A percentile compares a stretch with the other conserved stretches of the same genome.
These are phyloP conservation scores for Xylariomycetidae sp. DNA, from an alignment of 2,329 filamentous ascomycete species.

Conservation along the genomic window DNA sequence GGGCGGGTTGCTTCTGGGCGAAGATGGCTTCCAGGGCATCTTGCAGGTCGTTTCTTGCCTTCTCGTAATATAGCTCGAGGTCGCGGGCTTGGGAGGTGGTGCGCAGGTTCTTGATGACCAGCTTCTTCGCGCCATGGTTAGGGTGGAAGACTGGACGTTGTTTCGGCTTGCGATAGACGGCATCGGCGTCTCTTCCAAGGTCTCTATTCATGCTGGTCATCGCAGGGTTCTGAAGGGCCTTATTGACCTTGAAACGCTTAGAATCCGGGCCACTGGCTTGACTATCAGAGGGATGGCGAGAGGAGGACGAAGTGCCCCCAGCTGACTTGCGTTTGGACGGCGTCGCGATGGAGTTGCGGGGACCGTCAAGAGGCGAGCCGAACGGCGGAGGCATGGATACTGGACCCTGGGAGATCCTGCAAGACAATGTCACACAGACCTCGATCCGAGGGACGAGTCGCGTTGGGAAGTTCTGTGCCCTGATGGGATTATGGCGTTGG, in stretches of 20 bases:
- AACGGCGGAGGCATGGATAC: slow-evolving; percentile 25
- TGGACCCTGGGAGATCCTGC: slow-evolving; percentile 22
- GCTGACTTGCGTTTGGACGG: slow-evolving; percentile 22
- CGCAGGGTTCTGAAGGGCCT: too few relatives aligned
- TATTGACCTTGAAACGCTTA: slow-evolving; percentile 16
- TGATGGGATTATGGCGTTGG: too few relatives aligned
- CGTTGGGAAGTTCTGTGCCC: too few relatives aligned
- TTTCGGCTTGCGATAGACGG: slow-evolving; percentile 46
- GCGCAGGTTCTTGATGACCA: slow-evolving; percentile 90
- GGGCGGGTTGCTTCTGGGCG: slow-evolving; percentile 50
- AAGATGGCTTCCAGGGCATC: slow-evolving; percentile 71
- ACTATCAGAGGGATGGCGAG: slow-evolving; percentile 6
- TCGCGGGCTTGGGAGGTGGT: slow-evolving; percentile 52
- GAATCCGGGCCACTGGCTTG: slow-evolving; percentile 7
- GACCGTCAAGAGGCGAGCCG: slow-evolving; percentile 18
- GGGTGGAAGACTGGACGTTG: slow-evolving; percentile 54
- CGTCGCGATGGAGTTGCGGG: slow-evolving; percentile 15
- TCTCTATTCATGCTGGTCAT: slow-evolving; percentile 14
- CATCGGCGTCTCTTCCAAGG: slow-evolving; percentile 17
- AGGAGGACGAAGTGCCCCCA: slow-evolving; percentile 5
- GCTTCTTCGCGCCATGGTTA: slow-evolving; percentile 70
- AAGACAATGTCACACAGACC: slow-evolving; percentile 23
- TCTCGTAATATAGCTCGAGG: slow-evolving; percentile 70
- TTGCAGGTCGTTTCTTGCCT: slow-evolving; percentile 68
- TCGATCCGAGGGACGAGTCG: slow-evolving; percentile 2